phyloP scores from a whole-genome alignment of 176 grass and related monocot species.

The barley (Hordeum vulgare) region DNA sequence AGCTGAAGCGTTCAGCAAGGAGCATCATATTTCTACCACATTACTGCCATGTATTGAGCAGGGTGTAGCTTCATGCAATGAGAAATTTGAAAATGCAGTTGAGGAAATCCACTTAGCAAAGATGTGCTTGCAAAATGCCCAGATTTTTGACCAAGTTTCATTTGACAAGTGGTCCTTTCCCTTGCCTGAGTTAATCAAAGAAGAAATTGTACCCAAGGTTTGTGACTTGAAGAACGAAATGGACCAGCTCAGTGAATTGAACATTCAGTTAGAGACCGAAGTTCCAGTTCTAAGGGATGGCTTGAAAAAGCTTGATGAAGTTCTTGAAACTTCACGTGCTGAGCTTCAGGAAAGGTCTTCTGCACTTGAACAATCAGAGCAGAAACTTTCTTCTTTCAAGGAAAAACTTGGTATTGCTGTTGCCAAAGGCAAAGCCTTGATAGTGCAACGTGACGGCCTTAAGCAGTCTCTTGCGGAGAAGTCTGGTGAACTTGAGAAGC shows the following conservation, averaged over 20 bases:
- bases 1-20: constrained; percentile 29
- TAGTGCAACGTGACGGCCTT: constrained; percentile 83
- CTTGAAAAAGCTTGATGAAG: constrained; percentile 45
- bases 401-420: constrained; percentile 96
- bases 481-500: constrained; percentile 68
- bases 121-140: constrained; percentile 60
- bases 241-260: constrained; percentile 50
- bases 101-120: constrained; percentile 63
- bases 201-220: constrained; percentile 50
- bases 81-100: constrained; percentile 59
- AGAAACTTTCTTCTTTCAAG: constrained; percentile 76
- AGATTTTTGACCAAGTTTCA: constrained; percentile 52
- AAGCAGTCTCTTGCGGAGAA: constrained; percentile 90
- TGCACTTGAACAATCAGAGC: constrained; percentile 80
- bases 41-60: constrained; percentile 68
- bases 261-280: constrained; percentile 74
- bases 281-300: constrained; percentile 56
- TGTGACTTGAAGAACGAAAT: constrained; percentile 48
- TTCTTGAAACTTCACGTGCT: constrained; percentile 35
- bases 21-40: constrained; percentile 45
- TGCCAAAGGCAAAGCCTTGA: constrained; percentile 92
- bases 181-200: constrained; percentile 58
- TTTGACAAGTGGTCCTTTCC: constrained; percentile 55
- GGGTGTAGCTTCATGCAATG: constrained; percentile 45
- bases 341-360: constrained; percentile 60